These are phyloP conservation scores for Leishmania tarentolae DNA, from an alignment of 208 protist genomes.

Conservation along the genomic window DNA sequence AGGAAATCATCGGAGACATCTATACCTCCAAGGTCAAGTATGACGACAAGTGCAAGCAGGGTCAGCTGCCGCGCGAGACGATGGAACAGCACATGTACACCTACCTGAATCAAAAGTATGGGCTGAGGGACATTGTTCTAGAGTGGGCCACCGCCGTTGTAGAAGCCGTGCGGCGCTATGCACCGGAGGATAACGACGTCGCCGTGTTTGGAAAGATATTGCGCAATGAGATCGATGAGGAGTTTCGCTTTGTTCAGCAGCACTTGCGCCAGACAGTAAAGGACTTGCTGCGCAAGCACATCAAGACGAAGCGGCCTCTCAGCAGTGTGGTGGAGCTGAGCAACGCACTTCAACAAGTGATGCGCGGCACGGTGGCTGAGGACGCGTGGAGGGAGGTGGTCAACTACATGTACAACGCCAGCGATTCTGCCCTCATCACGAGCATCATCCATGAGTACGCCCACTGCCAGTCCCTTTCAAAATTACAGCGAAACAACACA, in stretches of 20 bases:
- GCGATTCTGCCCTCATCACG: constrained; percentile 68
- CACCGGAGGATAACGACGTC: constrained; percentile 86
- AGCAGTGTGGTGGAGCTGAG: constrained; percentile 59
- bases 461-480: constrained; percentile 37
- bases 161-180: constrained; percentile 68
- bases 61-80: constrained; percentile 81
- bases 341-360: constrained; percentile 49
- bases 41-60: constrained; percentile 81
- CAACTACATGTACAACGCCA: constrained; percentile 90
- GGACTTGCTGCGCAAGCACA: constrained; percentile 73
- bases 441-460: constrained; percentile 58
- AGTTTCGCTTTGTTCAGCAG: constrained; percentile 89
- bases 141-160: constrained; percentile 83
- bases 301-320: constrained; percentile 59
- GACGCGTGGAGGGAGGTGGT: constrained; percentile 87
- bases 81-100: constrained; percentile 95
- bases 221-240: constrained; percentile 92
- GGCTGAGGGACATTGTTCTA: constrained; percentile 80
- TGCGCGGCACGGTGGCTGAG: constrained; percentile 54
- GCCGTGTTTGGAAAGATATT: constrained; percentile 91
- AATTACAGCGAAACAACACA: constrained; percentile 23
- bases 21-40: constrained; percentile 90
- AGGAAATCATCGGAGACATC: constrained; percentile 86
- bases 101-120: constrained; percentile 91
- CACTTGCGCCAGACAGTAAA: constrained; percentile 84